Evolutionary conservation across 2,329 filamentous ascomycete species (phyloP).

Genomic region (Colletotrichum sp.): DNA sequence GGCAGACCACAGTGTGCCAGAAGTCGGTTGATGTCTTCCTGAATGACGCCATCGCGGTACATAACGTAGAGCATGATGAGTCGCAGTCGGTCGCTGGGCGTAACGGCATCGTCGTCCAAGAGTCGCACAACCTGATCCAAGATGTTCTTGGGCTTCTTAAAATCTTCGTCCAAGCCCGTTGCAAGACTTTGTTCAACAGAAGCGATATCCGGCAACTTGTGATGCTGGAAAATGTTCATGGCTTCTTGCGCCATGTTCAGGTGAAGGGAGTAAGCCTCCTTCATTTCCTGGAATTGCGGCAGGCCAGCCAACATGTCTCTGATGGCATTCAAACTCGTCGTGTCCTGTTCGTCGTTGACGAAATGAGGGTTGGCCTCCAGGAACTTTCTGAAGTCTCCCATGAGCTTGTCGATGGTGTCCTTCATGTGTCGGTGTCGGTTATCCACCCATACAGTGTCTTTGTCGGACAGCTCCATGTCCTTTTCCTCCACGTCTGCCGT

Average conservation of each 20-base stretch:
- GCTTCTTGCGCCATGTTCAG: slow-evolving; percentile 96
- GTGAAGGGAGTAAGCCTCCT: slow-evolving; percentile 93
- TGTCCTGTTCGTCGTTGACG: slow-evolving; percentile 72
- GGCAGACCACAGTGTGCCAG: slow-evolving; percentile 83
- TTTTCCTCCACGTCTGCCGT: slow-evolving; percentile 75
- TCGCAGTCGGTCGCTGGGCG: slow-evolving; percentile 77
- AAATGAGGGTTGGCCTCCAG: slow-evolving; percentile 92
- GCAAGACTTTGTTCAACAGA: slow-evolving; percentile 89
- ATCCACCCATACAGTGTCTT: slow-evolving; percentile 93
- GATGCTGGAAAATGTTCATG: slow-evolving; percentile 88
- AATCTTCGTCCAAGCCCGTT: slow-evolving; percentile 92
- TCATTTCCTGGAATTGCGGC: slow-evolving; percentile 94
- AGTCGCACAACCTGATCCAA: slow-evolving; percentile 84
- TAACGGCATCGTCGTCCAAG: slow-evolving; percentile 83
- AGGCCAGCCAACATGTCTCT: slow-evolving; percentile 96
- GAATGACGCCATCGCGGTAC: slow-evolving; percentile 83
- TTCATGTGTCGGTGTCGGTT: slow-evolving; percentile 98
- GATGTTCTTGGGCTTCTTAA: slow-evolving; percentile 87
- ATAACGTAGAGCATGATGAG: slow-evolving; percentile 86
- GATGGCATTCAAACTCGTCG: slow-evolving; percentile 85
- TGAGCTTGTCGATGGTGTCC: slow-evolving; percentile 92
- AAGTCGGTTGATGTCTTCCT: slow-evolving; percentile 83
- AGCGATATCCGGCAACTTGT: slow-evolving; percentile 86
- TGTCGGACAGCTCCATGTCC: slow-evolving; percentile 89
- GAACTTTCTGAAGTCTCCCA: slow-evolving; percentile 92